These are phyloP conservation scores for Hyphopichia khmerensis DNA, from an alignment of 1,139 yeast species.

Conservation along the genomic window DNA sequence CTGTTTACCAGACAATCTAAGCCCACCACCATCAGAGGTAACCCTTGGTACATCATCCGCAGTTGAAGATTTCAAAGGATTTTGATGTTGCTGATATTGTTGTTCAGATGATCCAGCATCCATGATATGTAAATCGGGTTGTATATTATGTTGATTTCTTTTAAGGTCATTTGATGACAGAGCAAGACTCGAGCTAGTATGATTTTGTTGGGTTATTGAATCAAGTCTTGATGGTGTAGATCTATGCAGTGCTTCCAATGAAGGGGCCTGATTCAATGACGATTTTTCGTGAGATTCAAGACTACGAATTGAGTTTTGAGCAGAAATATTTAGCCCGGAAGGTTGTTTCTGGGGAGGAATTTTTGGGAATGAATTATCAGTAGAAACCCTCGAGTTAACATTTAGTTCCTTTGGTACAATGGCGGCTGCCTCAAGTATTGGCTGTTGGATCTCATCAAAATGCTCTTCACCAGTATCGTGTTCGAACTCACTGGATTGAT, in stretches of 20 bases:
- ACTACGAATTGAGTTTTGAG: background rate
- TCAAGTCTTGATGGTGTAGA: background rate
- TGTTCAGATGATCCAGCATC: background rate
- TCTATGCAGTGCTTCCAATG: background rate
- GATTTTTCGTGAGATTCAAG: background rate
- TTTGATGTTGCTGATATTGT: background rate
- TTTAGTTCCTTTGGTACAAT: background rate
- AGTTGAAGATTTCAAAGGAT: background rate
- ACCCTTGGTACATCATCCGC: constrained; percentile 21
- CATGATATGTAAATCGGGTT: background rate
- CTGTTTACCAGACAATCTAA: constrained; percentile 25
- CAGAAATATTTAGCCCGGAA: background rate
- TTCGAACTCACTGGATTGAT: constrained; percentile 44
- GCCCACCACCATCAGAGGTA: constrained; percentile 30
- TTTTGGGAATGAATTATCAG: background rate
- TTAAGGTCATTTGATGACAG: background rate
- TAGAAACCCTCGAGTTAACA: background rate
- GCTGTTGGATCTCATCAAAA: constrained; percentile 6
- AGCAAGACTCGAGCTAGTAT: background rate
- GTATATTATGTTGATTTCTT: background rate
- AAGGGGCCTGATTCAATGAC: background rate
- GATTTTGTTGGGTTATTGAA: background rate
- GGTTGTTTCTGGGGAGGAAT: background rate
- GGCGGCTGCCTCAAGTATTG: background rate
- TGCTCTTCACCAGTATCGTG: constrained; percentile 37